A percentile compares a stretch with the other conserved stretches of the same genome.
Evolutionary conservation across 2,329 filamentous ascomycete genomes (phyloP).

Genomic region (Sporothrix luriei): DNA sequence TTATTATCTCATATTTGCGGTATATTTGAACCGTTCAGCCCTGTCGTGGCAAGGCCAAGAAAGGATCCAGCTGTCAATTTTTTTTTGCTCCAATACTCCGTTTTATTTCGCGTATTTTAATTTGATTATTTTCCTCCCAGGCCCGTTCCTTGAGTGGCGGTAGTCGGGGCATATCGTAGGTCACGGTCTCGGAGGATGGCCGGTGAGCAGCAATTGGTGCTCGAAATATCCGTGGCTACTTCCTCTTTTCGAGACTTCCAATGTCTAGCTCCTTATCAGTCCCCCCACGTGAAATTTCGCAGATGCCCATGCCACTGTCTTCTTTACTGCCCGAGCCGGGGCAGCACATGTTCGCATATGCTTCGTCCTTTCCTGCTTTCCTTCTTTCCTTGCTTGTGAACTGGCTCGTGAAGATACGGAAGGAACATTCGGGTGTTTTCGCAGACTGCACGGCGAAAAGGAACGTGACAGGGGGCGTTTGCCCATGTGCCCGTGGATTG

Average conservation of each 20-base stretch:
- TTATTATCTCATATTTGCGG: constrained; percentile 17
- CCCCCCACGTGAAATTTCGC: constrained; percentile 23
- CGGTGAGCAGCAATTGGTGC: constrained; percentile 5
- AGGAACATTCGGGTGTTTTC: constrained; percentile 14
- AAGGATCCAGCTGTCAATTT: background rate
- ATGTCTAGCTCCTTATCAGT: background rate
- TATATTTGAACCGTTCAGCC: constrained; percentile 19
- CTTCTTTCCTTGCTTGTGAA: constrained; percentile 25
- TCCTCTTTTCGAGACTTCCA: background rate
- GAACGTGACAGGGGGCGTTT: constrained; percentile 23
- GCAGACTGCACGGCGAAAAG: constrained; percentile 6
- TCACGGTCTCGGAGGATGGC: background rate
- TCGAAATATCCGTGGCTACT: background rate
- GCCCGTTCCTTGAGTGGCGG: background rate
- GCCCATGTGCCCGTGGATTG: constrained; percentile 25
- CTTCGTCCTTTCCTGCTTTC: background rate
- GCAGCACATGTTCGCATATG: background rate
- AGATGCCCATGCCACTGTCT: background rate
- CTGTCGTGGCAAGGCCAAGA: background rate
- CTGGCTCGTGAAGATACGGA: constrained; percentile 18
- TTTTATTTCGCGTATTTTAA: background rate
- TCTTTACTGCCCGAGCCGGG: background rate
- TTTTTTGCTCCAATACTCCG: background rate
- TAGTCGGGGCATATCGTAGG: background rate
- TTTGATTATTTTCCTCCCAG: background rate